Percentiles rank a stretch among this genome's conserved stretches.
Evolutionary conservation across 2,329 filamentous ascomycete species (phyloP).

Genomic region (Didymosphaeria variabile): DNA sequence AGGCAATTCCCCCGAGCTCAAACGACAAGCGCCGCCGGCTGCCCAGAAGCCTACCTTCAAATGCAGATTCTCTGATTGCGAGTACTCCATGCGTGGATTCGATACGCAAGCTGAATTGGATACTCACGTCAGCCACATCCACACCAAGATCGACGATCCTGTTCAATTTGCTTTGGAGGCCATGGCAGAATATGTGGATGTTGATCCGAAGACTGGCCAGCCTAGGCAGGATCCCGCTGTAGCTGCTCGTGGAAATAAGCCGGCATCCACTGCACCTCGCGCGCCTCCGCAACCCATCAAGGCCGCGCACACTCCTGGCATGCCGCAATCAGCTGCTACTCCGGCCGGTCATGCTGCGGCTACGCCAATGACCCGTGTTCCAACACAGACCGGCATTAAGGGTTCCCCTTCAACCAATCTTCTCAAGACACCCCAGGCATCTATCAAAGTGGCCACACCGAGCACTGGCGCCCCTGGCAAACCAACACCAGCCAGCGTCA

Average conservation of each 20-base stretch:
- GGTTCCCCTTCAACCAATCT: conserved; percentile 47
- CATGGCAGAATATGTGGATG: conserved; percentile 60
- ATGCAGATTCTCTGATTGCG: conserved; percentile 63
- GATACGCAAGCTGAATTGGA: conserved; percentile 63
- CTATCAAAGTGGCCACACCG: conserved; percentile 45
- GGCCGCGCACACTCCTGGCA: conserved; percentile 45
- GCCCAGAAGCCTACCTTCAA: conserved; percentile 59
- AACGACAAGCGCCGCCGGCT: conserved; percentile 54
- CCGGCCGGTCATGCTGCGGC: conserved; percentile 43
- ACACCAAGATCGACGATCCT: conserved; percentile 64
- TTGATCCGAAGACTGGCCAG: conserved; percentile 56
- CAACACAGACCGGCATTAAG: conserved; percentile 50
- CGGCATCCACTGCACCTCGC: conserved; percentile 32
- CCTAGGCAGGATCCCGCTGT: conserved; percentile 36
- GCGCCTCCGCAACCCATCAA: conserved; percentile 39
- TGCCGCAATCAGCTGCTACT: conserved; percentile 47
- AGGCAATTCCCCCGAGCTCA: conserved; percentile 55
- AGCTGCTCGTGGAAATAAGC: conserved; percentile 33
- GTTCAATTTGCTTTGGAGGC: conserved; percentile 65
- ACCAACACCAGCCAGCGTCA: conserved; percentile 42
- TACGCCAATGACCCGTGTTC: conserved; percentile 49
- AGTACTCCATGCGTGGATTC: conserved; percentile 64
- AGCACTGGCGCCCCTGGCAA: conserved; percentile 42
- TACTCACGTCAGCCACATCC: conserved; percentile 62
- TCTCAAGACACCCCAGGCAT: conserved; percentile 50